phyloP scores from a whole-genome alignment of 129 eudicot species.

The Silybum marianum region DNA sequence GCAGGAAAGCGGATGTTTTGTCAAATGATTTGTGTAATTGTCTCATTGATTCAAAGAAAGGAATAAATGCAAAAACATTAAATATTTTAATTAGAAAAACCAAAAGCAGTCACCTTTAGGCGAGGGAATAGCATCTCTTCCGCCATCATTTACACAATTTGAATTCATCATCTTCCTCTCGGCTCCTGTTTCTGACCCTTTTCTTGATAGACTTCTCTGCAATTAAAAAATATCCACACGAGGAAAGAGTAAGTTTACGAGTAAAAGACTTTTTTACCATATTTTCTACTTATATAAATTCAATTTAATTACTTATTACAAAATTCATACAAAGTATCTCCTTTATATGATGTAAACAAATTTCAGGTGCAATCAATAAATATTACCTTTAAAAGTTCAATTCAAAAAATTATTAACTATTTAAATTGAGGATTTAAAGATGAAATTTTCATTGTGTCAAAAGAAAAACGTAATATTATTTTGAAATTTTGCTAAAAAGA shows the following conservation, averaged over 20 bases:
- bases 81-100: not conserved
- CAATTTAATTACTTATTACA: not conserved
- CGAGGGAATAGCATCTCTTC: slow-evolving; percentile 41
- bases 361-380: not conserved
- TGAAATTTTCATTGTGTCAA: too few relatives aligned
- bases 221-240: slow-evolving; percentile 23
- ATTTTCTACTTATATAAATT: not conserved
- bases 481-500: not conserved
- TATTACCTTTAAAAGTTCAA: not conserved
- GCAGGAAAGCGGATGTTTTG: not conserved
- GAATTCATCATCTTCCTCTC: slow-evolving; percentile 46
- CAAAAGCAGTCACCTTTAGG: slow-evolving; percentile 43
- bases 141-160: slow-evolving; percentile 22
- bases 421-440: not conserved
- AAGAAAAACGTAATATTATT: too few relatives aligned
- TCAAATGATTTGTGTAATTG: not conserved
- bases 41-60: not conserved
- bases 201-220: slow-evolving; percentile 67
- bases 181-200: slow-evolving; percentile 42
- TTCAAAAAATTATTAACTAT: too few relatives aligned
- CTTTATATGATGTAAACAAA: not conserved
- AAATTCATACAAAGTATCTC: not conserved
- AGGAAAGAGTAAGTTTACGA: not conserved
- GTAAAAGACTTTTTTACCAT: not conserved
- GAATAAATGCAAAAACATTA: not conserved